These are phyloP conservation scores for Fusarium pseudonygamai DNA, from an alignment of 2,329 filamentous ascomycete species.

Conservation along the genomic window DNA sequence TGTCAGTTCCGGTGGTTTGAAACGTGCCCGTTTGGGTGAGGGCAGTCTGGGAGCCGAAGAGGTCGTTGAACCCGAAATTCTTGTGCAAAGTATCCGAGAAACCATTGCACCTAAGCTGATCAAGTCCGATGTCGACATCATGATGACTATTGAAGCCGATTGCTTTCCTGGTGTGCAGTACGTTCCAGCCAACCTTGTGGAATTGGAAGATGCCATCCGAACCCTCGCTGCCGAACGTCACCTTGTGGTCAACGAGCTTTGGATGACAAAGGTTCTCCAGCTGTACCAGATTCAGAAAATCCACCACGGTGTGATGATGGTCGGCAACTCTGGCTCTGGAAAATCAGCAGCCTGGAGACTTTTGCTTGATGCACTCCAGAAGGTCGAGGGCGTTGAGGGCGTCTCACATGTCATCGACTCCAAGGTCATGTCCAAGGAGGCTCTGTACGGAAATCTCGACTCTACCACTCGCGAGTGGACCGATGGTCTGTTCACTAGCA, in stretches of 20 bases:
- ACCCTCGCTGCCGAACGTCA: slow-evolving; percentile 85
- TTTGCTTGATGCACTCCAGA: slow-evolving; percentile 88
- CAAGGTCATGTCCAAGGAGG: slow-evolving; percentile 99
- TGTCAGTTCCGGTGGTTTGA: slow-evolving; percentile 95
- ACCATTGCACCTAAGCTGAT: slow-evolving; percentile 98
- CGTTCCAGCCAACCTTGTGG: slow-evolving; percentile 84
- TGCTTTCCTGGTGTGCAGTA: slow-evolving; percentile 96
- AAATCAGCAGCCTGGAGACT: slow-evolving; percentile 97
- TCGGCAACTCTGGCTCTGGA: slow-evolving; percentile 95
- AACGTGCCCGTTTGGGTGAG: slow-evolving; percentile 78
- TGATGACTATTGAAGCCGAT: slow-evolving; percentile 82
- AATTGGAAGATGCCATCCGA: slow-evolving; percentile 82
- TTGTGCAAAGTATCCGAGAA: slow-evolving; percentile 97
- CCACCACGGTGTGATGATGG: slow-evolving; percentile 99
- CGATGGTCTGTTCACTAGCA: slow-evolving; percentile 97
- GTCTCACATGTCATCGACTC: slow-evolving; percentile 98
- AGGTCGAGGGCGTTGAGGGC: slow-evolving; percentile 90
- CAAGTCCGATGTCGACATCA: slow-evolving; percentile 86
- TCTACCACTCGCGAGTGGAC: slow-evolving; percentile 99
- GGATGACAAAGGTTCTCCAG: slow-evolving; percentile 98
- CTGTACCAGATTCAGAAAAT: slow-evolving; percentile 98
- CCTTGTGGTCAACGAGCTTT: slow-evolving; percentile 88
- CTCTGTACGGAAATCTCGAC: slow-evolving; percentile 93
- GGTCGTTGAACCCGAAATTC: slow-evolving; percentile 92
- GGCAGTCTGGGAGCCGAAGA: slow-evolving; percentile 72